phyloP scores from a whole-genome alignment of 2,329 filamentous ascomycete genomes.

The Sclerotiophoma versabilis region DNA sequence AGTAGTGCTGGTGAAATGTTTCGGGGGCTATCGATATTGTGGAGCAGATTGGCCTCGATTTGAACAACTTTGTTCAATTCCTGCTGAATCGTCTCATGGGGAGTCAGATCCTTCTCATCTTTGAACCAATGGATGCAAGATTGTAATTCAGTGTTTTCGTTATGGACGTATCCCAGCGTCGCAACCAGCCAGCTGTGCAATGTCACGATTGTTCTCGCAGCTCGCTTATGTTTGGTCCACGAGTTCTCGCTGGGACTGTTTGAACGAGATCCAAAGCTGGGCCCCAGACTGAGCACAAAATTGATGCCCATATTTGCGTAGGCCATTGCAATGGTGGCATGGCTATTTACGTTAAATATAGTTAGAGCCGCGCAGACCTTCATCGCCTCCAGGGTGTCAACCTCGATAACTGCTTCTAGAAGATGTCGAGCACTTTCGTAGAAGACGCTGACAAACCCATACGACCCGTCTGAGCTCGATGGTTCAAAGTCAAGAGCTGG shows the following conservation, averaged over 20 bases:
- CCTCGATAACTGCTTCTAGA: neutral
- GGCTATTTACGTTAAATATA: neutral
- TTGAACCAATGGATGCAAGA: neutral
- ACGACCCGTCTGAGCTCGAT: neutral
- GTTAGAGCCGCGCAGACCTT: neutral
- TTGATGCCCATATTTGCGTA: slow-evolving; percentile 2
- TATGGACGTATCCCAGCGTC: neutral
- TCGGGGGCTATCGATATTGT: neutral
- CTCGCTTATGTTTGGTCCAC: neutral
- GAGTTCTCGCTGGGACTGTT: neutral
- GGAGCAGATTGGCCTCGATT: neutral
- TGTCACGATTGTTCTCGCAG: neutral
- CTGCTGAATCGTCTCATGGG: neutral
- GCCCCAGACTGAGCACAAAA: neutral
- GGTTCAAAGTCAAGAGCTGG: neutral
- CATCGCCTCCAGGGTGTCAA: neutral
- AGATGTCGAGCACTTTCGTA: neutral
- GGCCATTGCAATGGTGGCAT: neutral
- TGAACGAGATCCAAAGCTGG: neutral
- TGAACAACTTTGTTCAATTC: slow-evolving; percentile 1
- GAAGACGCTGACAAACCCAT: neutral
- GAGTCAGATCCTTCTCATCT: neutral
- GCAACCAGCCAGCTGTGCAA: neutral
- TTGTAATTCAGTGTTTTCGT: neutral
- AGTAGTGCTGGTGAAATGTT: neutral